A percentile compares a stretch with the other conserved stretches of the same genome.
Conservation (phyloP, 2,329 filamentous ascomycete species). For the Dryadomyces quercus-mongolicae region DNA sequence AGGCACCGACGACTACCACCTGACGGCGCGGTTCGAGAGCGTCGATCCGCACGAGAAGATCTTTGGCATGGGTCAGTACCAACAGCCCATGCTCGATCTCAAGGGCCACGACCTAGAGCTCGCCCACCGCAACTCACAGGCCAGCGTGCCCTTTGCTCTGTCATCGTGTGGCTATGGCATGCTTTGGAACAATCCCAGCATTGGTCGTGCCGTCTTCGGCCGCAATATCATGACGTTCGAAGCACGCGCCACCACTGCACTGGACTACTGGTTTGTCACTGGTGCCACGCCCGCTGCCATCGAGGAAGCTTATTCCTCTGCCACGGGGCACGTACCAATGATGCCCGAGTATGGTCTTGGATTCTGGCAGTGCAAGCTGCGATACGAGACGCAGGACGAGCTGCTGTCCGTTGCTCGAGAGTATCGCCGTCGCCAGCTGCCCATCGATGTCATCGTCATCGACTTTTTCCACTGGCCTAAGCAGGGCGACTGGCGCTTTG, state of each 20-base stretch:
- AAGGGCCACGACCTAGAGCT: constrained; percentile 52
- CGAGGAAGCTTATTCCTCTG: constrained; percentile 40
- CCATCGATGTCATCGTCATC: constrained; percentile 52
- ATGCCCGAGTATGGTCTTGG: constrained; percentile 59
- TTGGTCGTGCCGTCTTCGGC: constrained; percentile 49
- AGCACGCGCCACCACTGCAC: constrained; percentile 39
- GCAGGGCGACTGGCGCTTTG: constrained; percentile 58
- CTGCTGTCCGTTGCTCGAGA: constrained; percentile 47
- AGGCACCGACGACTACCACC: constrained; percentile 36
- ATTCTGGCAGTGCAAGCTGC: constrained; percentile 57
- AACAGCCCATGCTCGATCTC: constrained; percentile 50
- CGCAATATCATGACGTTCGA: constrained; percentile 51
- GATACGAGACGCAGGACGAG: constrained; percentile 55
- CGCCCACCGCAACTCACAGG: constrained; percentile 55
- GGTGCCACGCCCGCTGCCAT: constrained; percentile 44
- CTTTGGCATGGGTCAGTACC: constrained; percentile 60
- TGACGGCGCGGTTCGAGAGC: constrained; percentile 48
- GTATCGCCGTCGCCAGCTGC: constrained; percentile 40
- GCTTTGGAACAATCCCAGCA: constrained; percentile 53
- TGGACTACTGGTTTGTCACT: constrained; percentile 55
- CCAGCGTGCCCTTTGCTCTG: constrained; percentile 49
- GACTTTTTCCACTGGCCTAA: constrained; percentile 58
- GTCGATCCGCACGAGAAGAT: constrained; percentile 42
- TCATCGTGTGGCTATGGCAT: constrained; percentile 50
- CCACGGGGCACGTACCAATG: constrained; percentile 48